Percentiles rank a stretch among this genome's conserved stretches.
Conservation (phyloP, 2,329 filamentous ascomycete genomes). For the Penicillium sp. region DNA sequence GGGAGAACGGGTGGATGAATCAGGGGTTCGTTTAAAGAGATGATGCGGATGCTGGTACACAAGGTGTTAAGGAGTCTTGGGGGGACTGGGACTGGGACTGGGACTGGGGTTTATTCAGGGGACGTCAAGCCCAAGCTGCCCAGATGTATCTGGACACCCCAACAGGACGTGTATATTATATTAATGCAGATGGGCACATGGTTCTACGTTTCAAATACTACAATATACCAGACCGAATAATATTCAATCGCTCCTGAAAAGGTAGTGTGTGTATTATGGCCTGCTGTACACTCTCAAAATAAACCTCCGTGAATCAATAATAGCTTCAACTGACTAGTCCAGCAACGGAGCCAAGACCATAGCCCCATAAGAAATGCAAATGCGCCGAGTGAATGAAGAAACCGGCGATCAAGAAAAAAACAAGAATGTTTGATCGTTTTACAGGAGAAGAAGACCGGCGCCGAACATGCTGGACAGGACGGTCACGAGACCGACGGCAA, state of each 20-base stretch:
- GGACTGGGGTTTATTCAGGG: conserved; percentile 9
- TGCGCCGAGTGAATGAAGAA: conserved; percentile 1
- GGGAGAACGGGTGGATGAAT: conserved; percentile 16
- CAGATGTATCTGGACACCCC: too few species aligned
- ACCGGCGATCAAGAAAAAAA: conserved; percentile 8
- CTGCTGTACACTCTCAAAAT: conserved; percentile 13
- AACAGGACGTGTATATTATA: too few species aligned
- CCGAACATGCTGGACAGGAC: conserved; percentile 52
- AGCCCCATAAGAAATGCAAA: conserved; percentile 10
- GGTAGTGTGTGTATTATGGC: conserved; percentile 7
- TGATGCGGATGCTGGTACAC: conserved; percentile 26
- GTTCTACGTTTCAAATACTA: neutral
- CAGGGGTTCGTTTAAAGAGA: conserved; percentile 24
- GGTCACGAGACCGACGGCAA: conserved; percentile 50
- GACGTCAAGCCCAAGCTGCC: conserved; percentile 3
- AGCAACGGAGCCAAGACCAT: conserved; percentile 2
- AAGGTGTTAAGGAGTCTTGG: conserved; percentile 25
- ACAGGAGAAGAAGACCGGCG: conserved; percentile 39
- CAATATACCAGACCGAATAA: neutral
- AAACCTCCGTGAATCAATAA: conserved; percentile 1
- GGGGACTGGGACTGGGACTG: conserved; percentile 25
- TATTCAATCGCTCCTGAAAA: neutral
- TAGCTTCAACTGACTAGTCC: conserved; percentile 1
- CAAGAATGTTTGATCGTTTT: conserved; percentile 9
- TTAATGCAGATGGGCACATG: too few species aligned